Conservation (phyloP, 371 early-diverging fungal genomes). For the Neoconidiobolus thromboides region DNA sequence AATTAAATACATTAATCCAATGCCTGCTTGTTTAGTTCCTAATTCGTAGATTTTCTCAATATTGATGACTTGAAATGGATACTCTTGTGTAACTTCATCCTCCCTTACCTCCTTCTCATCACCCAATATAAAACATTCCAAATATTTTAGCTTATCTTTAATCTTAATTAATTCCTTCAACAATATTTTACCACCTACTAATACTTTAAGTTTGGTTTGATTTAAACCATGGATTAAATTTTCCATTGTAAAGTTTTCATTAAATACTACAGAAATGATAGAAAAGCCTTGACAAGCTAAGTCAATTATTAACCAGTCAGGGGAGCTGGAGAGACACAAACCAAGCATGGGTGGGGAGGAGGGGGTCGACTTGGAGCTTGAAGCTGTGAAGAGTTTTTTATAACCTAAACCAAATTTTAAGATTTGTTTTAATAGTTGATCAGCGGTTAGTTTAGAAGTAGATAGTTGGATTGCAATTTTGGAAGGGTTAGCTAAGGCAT, state of each 20-base stretch:
- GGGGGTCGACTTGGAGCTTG: not conserved
- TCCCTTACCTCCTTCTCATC: not conserved
- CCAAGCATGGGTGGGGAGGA: not conserved
- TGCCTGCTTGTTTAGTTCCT: not conserved
- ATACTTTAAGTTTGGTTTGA: not conserved
- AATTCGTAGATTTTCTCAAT: not conserved
- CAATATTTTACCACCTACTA: not conserved
- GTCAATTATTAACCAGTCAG: conserved; percentile 5
- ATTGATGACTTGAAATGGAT: not conserved
- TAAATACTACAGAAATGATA: not conserved
- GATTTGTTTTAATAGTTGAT: not conserved
- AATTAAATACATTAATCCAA: not conserved
- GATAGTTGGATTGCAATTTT: no score
- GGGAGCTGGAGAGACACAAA: not conserved
- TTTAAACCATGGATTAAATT: not conserved
- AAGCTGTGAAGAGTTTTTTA: not conserved
- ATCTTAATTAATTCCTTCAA: not conserved
- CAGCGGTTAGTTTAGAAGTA: not conserved
- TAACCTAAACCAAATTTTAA: conserved; percentile 1
- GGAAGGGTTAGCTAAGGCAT: no score
- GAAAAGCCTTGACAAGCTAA: conserved; percentile 5
- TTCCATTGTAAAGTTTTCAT: not conserved
- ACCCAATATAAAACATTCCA: not conserved
- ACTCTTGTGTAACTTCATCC: not conserved
- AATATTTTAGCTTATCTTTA: not conserved